Conservation (phyloP, 164 flowering plant genomes). For the Warburgia ugandensis region DNA sequence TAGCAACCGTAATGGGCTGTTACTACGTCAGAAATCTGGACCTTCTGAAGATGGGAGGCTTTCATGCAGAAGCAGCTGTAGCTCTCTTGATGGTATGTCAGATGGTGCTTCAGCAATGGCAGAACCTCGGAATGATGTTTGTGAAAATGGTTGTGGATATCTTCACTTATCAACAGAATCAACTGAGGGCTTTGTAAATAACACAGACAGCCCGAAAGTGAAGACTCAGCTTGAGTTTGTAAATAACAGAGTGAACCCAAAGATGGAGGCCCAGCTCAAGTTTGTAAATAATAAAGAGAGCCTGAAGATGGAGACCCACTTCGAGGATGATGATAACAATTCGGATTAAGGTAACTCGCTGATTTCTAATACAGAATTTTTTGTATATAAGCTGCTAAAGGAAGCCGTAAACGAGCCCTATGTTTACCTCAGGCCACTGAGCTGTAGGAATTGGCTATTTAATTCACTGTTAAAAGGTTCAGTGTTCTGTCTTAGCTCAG, state of each 20-base stretch:
- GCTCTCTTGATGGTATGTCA: slow-evolving; percentile 23
- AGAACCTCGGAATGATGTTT: slow-evolving; percentile 18
- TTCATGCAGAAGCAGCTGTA: slow-evolving; percentile 27
- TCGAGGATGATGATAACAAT: slow-evolving; percentile 27
- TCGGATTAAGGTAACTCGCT: no score
- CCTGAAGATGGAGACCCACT: slow-evolving; percentile 38
- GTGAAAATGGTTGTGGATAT: slow-evolving; percentile 29
- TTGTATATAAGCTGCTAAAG: no score
- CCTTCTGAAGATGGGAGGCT: slow-evolving; percentile 33
- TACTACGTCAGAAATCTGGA: slow-evolving; percentile 33
- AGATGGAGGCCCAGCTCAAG: slow-evolving; percentile 32
- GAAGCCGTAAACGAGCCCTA: no score
- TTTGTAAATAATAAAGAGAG: slow-evolving; percentile 43
- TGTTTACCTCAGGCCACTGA: no score
- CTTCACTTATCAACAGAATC: slow-evolving; percentile 20
- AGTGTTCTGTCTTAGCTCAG: no score
- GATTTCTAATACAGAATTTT: no score
- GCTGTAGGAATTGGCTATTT: no score
- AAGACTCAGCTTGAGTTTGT: slow-evolving; percentile 34
- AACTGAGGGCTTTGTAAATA: slow-evolving; percentile 44
- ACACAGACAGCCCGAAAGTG: slow-evolving; percentile 20
- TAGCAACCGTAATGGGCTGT: slow-evolving; percentile 19
- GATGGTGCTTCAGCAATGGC: slow-evolving; percentile 22
- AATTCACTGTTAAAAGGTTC: no score
- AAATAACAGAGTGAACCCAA: slow-evolving; percentile 41